These are phyloP conservation scores for Ceratocystis cubensis DNA, from an alignment of 2,329 filamentous ascomycete species.

Conservation along the genomic window DNA sequence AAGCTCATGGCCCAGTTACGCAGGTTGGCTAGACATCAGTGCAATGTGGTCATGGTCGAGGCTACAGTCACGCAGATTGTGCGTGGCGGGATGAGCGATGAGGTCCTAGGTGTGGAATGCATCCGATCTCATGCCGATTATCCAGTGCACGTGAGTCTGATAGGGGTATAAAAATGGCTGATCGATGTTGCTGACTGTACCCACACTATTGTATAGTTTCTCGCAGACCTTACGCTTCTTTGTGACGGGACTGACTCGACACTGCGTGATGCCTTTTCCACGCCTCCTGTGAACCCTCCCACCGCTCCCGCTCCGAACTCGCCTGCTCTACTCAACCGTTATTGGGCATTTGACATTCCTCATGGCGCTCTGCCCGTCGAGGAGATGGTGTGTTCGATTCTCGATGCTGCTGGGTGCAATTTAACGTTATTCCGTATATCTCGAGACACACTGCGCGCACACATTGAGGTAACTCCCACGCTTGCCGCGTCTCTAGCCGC, in stretches of 20 bases:
- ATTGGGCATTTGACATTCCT: constrained; percentile 26
- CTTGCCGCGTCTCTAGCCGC: constrained; percentile 22
- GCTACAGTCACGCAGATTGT: constrained; percentile 18
- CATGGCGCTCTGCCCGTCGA: constrained; percentile 20
- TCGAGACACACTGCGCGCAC: constrained; percentile 26
- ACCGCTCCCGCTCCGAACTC: constrained; percentile 23
- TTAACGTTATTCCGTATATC: constrained; percentile 25
- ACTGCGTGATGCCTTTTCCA: constrained; percentile 24
- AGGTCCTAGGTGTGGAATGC: constrained; percentile 17
- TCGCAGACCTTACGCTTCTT: constrained; percentile 19
- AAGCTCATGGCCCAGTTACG: not conserved
- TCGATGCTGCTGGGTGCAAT: constrained; percentile 26
- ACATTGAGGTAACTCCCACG: constrained; percentile 22
- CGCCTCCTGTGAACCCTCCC: constrained; percentile 23
- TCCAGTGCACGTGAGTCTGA: constrained; percentile 15
- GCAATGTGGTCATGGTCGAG: constrained; percentile 6
- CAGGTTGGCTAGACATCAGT: not conserved
- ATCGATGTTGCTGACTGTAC: not conserved
- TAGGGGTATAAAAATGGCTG: not conserved
- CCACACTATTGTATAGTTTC: constrained; percentile 6
- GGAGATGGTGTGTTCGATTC: constrained; percentile 25
- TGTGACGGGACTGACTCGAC: constrained; percentile 15
- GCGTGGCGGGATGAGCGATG: constrained; percentile 14
- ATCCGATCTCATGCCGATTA: not conserved
- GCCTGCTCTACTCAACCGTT: constrained; percentile 24